These are phyloP conservation scores for Eurotiales sp. DNA, from an alignment of 2,329 filamentous ascomycete genomes.

Conservation along the genomic window DNA sequence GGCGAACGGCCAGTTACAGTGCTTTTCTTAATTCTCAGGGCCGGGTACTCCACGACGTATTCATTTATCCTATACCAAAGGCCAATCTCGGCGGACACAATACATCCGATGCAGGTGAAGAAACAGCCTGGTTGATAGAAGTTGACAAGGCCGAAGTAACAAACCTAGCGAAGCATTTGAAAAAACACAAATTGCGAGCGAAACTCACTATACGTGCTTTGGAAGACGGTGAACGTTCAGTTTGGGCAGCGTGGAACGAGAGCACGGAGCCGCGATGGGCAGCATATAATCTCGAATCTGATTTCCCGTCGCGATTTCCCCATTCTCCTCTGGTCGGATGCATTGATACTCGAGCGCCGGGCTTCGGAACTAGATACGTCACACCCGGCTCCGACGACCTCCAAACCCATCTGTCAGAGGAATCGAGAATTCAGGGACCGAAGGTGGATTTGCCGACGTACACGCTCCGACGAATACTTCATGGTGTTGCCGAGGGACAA, in stretches of 20 bases:
- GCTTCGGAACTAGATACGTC: conserved; percentile 37
- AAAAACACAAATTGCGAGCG: conserved; percentile 78
- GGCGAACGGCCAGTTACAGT: conserved; percentile 63
- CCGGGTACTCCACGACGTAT: conserved; percentile 81
- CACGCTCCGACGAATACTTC: conserved; percentile 69
- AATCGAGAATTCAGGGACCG: conserved; percentile 41
- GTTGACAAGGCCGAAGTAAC: conserved; percentile 67
- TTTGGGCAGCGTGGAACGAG: conserved; percentile 73
- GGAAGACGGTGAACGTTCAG: conserved; percentile 59
- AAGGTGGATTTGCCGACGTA: conserved; percentile 60
- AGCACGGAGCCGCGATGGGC: conserved; percentile 34
- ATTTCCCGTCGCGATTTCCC: conserved; percentile 29
- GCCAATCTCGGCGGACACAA: conserved; percentile 25
- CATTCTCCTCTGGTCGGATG: conserved; percentile 30
- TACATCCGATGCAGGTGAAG: conserved; percentile 17
- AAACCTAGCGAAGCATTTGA: conserved; percentile 66
- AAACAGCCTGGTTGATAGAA: conserved; percentile 68
- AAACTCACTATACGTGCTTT: conserved; percentile 69
- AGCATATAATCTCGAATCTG: conserved; percentile 35
- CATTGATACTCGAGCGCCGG: conserved; percentile 38
- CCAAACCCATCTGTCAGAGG: conserved; percentile 28
- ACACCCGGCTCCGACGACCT: conserved; percentile 35
- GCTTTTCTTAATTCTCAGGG: conserved; percentile 85
- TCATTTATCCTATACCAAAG: conserved; percentile 64
- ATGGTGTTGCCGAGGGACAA: conserved; percentile 82